Conservation (phyloP, 2,329 filamentous ascomycete species). For the Aspergillus hortae region DNA sequence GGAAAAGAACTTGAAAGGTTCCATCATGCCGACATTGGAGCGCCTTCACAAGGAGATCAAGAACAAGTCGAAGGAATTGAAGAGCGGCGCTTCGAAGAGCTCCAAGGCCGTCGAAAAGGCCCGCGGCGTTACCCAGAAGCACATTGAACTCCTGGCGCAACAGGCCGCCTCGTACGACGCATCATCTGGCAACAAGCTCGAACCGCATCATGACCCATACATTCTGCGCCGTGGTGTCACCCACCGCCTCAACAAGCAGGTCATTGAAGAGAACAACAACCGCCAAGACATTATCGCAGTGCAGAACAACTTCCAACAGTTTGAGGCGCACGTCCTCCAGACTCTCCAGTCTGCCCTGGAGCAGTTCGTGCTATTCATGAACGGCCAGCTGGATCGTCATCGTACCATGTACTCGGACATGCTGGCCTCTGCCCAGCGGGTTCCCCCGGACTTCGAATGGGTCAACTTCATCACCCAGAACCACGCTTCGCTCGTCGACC, state of each 20-base stretch:
- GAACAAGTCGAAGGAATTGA: slow-evolving; percentile 87
- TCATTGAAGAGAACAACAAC: slow-evolving; percentile 94
- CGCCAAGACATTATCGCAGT: slow-evolving; percentile 84
- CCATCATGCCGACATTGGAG: slow-evolving; percentile 82
- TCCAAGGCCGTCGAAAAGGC: slow-evolving; percentile 91
- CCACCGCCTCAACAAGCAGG: slow-evolving; percentile 83
- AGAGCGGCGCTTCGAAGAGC: slow-evolving; percentile 73
- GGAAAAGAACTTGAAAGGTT: slow-evolving; percentile 82
- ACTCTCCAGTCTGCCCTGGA: slow-evolving; percentile 79
- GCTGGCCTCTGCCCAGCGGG: slow-evolving; percentile 68
- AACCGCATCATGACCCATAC: slow-evolving; percentile 79
- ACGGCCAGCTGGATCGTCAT: slow-evolving; percentile 76
- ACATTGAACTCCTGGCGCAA: slow-evolving; percentile 89
- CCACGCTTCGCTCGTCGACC: slow-evolving; percentile 70
- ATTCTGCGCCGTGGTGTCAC: slow-evolving; percentile 76
- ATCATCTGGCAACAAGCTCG: slow-evolving; percentile 62
- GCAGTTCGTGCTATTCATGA: slow-evolving; percentile 76
- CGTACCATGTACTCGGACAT: slow-evolving; percentile 82
- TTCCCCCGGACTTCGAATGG: slow-evolving; percentile 90
- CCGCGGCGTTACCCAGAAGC: slow-evolving; percentile 81
- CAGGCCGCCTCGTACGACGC: slow-evolving; percentile 78
- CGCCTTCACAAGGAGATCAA: slow-evolving; percentile 95
- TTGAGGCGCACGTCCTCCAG: slow-evolving; percentile 80
- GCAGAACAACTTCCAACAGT: slow-evolving; percentile 84
- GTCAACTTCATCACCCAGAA: slow-evolving; percentile 74